phyloP scores from a whole-genome alignment of 2,329 filamentous ascomycete genomes.

The Stachybotrys echinatus region DNA sequence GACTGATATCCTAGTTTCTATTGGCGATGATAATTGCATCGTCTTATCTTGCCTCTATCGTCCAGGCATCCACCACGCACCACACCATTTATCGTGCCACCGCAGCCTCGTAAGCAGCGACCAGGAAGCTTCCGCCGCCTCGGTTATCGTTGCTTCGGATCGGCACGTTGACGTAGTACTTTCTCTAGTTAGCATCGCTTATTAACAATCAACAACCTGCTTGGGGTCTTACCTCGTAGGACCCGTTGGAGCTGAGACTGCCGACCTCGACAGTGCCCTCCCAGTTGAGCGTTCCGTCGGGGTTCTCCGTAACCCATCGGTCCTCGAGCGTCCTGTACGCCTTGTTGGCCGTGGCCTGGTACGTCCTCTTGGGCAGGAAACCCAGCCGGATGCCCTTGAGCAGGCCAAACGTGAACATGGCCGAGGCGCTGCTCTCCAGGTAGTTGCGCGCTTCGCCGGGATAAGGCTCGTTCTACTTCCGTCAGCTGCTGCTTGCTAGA shows the following conservation, averaged over 20 bases:
- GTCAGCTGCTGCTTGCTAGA: background rate
- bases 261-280: constrained; percentile 46
- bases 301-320: constrained; percentile 33
- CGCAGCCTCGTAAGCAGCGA: constrained; percentile 10
- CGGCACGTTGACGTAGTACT: constrained; percentile 11
- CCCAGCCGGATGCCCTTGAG: constrained; percentile 30
- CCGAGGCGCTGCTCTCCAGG: constrained; percentile 51
- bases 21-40: too few species aligned
- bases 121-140: constrained; percentile 12
- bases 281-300: constrained; percentile 37
- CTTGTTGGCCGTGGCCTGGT: constrained; percentile 6
- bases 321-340: constrained; percentile 26
- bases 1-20: too few species aligned
- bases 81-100: background rate
- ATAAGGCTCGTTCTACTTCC: constrained; percentile 30
- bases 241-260: constrained; percentile 39
- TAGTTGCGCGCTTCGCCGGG: constrained; percentile 45
- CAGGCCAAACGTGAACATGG: constrained; percentile 49
- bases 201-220: too few species aligned
- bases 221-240: constrained; percentile 33
- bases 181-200: background rate
- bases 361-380: constrained; percentile 7
- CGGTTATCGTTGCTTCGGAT: constrained; percentile 10
- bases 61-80: too few species aligned
- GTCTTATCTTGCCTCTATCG: too few species aligned